phyloP scores from a whole-genome alignment of 768 basidiomycete genomes.

The Trametopsis cervina region DNA sequence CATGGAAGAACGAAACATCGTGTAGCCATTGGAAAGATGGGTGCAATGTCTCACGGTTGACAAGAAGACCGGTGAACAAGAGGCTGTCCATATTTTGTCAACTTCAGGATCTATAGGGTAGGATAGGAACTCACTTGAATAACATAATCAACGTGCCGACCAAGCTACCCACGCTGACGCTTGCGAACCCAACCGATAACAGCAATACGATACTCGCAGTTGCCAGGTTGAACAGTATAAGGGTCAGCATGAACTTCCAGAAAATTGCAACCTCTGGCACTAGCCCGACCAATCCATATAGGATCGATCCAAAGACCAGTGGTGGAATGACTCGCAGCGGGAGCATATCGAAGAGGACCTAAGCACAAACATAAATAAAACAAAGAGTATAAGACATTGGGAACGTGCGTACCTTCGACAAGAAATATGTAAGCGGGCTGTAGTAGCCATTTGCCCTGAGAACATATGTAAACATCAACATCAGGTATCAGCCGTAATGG shows the following conservation, averaged over 20 bases:
- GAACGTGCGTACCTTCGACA: constrained; percentile 62
- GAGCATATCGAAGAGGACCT: constrained; percentile 95
- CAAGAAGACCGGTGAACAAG: constrained; percentile 90
- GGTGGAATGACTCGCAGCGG: constrained; percentile 94
- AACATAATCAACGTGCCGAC: constrained; percentile 96
- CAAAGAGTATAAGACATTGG: neutral
- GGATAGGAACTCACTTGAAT: constrained; percentile 71
- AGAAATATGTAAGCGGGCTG: constrained; percentile 92
- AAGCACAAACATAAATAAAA: neutral
- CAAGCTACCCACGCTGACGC: constrained; percentile 83
- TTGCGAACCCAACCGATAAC: constrained; percentile 84
- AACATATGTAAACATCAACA: constrained; percentile 3
- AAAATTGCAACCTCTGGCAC: constrained; percentile 85
- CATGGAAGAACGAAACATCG: constrained; percentile 96
- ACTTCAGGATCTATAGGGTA: neutral
- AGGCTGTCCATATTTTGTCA: constrained; percentile 43
- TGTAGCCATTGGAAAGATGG: constrained; percentile 77
- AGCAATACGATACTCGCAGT: constrained; percentile 89
- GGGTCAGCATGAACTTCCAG: constrained; percentile 97
- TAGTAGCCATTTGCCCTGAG: constrained; percentile 94
- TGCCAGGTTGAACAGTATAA: constrained; percentile 95
- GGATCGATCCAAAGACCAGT: constrained; percentile 90
- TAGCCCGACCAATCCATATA: constrained; percentile 91
- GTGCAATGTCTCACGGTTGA: constrained; percentile 85
- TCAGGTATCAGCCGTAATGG: neutral